Evolutionary conservation across 2,329 filamentous ascomycete species (phyloP).

Genomic region (Botrytis byssoidea): DNA sequence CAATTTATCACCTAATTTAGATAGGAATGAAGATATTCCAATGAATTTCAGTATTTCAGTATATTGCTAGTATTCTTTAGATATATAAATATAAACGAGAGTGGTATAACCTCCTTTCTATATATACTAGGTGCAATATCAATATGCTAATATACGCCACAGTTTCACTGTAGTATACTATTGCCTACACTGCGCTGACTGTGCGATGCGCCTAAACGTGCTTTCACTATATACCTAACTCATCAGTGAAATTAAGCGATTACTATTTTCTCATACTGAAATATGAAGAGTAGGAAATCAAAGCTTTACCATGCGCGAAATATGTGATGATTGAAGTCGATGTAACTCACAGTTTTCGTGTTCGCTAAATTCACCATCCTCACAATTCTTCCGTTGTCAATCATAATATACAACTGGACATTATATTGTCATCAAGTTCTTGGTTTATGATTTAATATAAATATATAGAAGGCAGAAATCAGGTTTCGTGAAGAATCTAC

Average conservation of each 20-base stretch:
- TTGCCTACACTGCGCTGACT: too few species aligned
- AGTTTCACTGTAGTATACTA: too few species aligned
- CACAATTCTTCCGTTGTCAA: not conserved
- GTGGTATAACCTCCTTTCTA: too few species aligned
- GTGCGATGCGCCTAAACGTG: too few species aligned
- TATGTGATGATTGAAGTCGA: not conserved
- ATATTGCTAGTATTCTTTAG: too few species aligned
- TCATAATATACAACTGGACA: not conserved
- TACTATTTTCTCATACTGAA: not conserved
- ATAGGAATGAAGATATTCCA: too few species aligned
- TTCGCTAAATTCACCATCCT: not conserved
- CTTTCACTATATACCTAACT: not conserved
- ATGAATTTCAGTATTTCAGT: too few species aligned
- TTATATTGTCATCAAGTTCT: not conserved
- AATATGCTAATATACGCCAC: too few species aligned
- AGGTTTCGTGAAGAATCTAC: not conserved
- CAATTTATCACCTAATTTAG: too few species aligned
- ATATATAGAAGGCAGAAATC: not conserved
- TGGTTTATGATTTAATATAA: not conserved
- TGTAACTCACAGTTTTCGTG: not conserved
- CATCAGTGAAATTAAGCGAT: not conserved
- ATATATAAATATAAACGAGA: too few species aligned
- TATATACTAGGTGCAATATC: too few species aligned
- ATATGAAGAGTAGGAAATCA: not conserved
- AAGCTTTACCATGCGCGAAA: not conserved